A percentile compares a stretch with the other conserved stretches of the same genome.
phyloP scores from a whole-genome alignment of 495 filamentous ascomycete genomes.

The Thozetella sp. region DNA sequence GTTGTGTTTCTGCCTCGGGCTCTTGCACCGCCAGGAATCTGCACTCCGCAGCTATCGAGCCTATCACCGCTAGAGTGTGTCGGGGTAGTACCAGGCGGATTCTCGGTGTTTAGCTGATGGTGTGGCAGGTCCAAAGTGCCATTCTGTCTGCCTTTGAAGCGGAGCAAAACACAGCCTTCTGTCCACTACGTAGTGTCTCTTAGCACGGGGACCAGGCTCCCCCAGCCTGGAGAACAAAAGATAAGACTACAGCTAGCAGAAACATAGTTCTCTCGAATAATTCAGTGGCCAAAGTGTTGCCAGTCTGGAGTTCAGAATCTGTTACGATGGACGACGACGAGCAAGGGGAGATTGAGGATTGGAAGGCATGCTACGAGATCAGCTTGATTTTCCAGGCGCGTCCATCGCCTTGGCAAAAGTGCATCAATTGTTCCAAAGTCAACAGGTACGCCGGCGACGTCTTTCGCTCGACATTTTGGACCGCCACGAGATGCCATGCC shows the following conservation, averaged over 20 bases:
- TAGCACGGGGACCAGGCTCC: too few species aligned
- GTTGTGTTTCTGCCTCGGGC: too few species aligned
- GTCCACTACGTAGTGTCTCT: too few species aligned
- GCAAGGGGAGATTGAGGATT: background rate
- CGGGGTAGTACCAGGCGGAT: background rate
- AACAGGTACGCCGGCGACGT: background rate
- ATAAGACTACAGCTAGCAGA: too few species aligned
- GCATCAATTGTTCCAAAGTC: background rate
- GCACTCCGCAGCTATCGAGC: too few species aligned
- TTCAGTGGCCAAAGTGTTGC: too few species aligned
- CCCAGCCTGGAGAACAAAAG: too few species aligned
- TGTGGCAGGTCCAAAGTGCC: background rate
- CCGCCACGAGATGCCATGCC: background rate
- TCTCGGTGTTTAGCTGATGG: background rate
- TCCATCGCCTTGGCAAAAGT: background rate
- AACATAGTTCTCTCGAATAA: too few species aligned
- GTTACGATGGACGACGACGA: background rate
- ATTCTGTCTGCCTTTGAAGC: background rate
- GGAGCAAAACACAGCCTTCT: background rate
- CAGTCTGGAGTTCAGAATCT: too few species aligned
- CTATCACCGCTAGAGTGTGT: too few species aligned
- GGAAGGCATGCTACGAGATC: background rate
- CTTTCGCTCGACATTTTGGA: background rate
- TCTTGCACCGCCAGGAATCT: too few species aligned
- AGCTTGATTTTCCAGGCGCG: background rate